Percentiles rank a stretch among this genome's conserved stretches.
Evolutionary conservation across 768 basidiomycete species (phyloP).

Genomic region (Candolleomyces efflorescens): DNA sequence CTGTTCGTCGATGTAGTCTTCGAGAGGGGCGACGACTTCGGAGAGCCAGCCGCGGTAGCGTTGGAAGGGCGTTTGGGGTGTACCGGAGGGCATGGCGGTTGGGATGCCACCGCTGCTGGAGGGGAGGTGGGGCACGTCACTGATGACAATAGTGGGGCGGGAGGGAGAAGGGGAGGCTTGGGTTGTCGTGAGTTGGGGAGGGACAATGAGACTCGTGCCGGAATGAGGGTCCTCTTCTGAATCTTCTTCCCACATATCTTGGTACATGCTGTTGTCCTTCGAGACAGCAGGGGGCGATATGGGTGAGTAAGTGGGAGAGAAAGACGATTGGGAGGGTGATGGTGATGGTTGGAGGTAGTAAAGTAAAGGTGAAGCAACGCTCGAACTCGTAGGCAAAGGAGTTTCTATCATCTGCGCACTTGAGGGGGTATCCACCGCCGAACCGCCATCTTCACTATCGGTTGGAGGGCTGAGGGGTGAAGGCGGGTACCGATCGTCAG

Average conservation of each 20-base stretch:
- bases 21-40: conserved; percentile 52
- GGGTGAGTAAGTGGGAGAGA: conserved; percentile 18
- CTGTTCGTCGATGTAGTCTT: conserved; percentile 58
- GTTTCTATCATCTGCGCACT: conserved; percentile 37
- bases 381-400: conserved; percentile 33
- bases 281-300: conserved; percentile 2
- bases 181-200: conserved; percentile 1
- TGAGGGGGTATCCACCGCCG: conserved; percentile 34
- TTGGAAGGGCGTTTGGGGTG: conserved; percentile 40
- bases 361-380: conserved; percentile 21
- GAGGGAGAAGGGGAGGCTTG: conserved; percentile 12
- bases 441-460: conserved; percentile 37
- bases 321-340: conserved; percentile 18
- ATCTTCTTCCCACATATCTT: conserved; percentile 15
- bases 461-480: conserved; percentile 50
- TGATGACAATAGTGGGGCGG: conserved; percentile 33
- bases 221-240: conserved; percentile 16
- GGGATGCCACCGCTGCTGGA: conserved; percentile 3
- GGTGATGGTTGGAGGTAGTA: conserved; percentile 36
- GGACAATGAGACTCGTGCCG: conserved; percentile 12
- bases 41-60: conserved; percentile 64
- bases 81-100: conserved; percentile 24
- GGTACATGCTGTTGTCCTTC: conserved; percentile 15
- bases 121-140: conserved; percentile 13
- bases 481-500: conserved; percentile 16